phyloP scores from a whole-genome alignment of 2,329 filamentous ascomycete genomes.

The Aurifilum marmelostoma region DNA sequence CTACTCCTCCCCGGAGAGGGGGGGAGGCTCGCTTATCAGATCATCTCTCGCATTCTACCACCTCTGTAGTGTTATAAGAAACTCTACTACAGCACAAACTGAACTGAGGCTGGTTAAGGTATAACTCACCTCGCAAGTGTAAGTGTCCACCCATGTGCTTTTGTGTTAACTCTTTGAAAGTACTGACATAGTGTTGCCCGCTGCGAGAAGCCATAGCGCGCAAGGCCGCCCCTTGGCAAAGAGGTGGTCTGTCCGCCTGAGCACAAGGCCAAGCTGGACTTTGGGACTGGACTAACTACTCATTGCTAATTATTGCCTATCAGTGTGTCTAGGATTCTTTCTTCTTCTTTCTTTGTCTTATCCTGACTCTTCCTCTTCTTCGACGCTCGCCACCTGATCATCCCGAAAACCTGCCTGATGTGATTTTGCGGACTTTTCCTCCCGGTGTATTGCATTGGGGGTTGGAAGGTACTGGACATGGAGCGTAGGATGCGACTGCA shows the following conservation, averaged over 20 bases:
- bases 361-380: neutral
- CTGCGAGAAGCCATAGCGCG: neutral
- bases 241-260: neutral
- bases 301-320: neutral
- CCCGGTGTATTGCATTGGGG: neutral
- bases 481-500: neutral
- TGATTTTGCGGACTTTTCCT: neutral
- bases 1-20: neutral
- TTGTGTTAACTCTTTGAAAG: neutral
- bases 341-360: neutral
- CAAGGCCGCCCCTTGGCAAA: neutral
- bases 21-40: neutral
- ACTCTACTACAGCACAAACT: too few relatives aligned
- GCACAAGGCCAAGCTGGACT: neutral
- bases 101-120: too few relatives aligned
- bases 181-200: neutral
- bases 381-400: neutral
- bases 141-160: neutral
- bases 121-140: neutral
- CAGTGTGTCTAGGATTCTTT: neutral
- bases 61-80: too few relatives aligned
- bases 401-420: neutral
- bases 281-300: neutral
- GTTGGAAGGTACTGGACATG: neutral
- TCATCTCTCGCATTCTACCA: too few relatives aligned